A percentile compares a stretch with the other conserved stretches of the same genome.
Evolutionary conservation across 2,329 filamentous ascomycete species (phyloP).

Genomic region (Chalara sp.): DNA sequence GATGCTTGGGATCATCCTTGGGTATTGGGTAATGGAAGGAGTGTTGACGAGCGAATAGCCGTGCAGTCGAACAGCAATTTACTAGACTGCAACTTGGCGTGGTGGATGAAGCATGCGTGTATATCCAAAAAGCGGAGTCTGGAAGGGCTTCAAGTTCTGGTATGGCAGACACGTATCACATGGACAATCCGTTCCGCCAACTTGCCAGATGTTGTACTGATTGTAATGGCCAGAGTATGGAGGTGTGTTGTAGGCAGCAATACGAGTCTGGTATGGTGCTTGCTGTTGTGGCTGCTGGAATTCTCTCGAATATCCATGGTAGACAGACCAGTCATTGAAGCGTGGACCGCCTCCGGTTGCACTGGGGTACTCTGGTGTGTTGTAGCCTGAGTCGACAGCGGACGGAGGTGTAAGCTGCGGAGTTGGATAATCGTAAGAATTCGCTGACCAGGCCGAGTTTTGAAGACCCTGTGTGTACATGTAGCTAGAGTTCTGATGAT

Average conservation of each 20-base stretch:
- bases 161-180: slow-evolving; percentile 35
- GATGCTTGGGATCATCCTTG: slow-evolving; percentile 15
- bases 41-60: not conserved
- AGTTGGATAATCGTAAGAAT: slow-evolving; percentile 22
- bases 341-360: slow-evolving; percentile 39
- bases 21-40: slow-evolving; percentile 13
- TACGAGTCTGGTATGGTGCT: slow-evolving; percentile 32
- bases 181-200: slow-evolving; percentile 37
- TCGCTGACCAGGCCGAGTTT: slow-evolving; percentile 22
- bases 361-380: slow-evolving; percentile 46
- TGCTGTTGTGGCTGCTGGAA: slow-evolving; percentile 25
- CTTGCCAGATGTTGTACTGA: slow-evolving; percentile 36
- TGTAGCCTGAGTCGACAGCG: slow-evolving; percentile 44
- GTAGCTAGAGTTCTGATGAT: slow-evolving; percentile 23
- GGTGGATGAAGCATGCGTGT: slow-evolving; percentile 28
- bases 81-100: slow-evolving; percentile 39
- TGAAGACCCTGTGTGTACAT: slow-evolving; percentile 22
- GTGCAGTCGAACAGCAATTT: slow-evolving; percentile 3
- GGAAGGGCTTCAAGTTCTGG: not conserved
- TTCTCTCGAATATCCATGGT: slow-evolving; percentile 38
- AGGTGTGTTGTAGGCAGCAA: slow-evolving; percentile 40
- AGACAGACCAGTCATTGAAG: slow-evolving; percentile 45
- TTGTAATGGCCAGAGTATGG: slow-evolving; percentile 31
- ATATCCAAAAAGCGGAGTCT: not conserved
- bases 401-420: slow-evolving; percentile 43